Base-by-base conservation (phyloP, 805 yeast genomes). In the Kuraishia floccosa region DNA sequence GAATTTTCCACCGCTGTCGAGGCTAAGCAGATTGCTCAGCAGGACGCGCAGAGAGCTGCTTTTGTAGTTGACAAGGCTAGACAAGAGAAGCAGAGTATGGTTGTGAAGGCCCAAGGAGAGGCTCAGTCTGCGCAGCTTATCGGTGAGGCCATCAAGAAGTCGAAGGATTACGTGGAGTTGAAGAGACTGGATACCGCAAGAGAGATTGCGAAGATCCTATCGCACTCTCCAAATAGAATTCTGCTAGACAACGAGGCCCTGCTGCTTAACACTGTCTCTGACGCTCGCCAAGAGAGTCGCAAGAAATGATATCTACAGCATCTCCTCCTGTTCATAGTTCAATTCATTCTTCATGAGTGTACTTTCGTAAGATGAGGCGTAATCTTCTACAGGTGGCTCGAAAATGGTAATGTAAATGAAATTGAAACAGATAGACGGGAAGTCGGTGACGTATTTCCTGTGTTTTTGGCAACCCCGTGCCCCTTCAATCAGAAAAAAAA, bases 11-110 rank as follows among this genome's bases (percentile, higher is more conserved):
- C 81, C 27, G 97, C 97, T 4, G 98, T 91, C 34, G 98, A 91
- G 63, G 94, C 96, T 35, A 91, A 91, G 60, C 98, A 91, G 65
- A 91, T 91, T 58, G 97, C 98, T 18, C 98, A 91, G 58, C 98
- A 91, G 65, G 98, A 91, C 54, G 97, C 98, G 14, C 96, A 91
- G 61, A 78, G 94, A 56, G 97, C 98, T 6, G 96, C 97, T 1
- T 91, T 87, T 44, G 67, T 91, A 26, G 98, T 91, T 32, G 98
- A 91, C 56, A 84, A 86, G 54, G 98, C 98, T 6, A 76, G 83
- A 46, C 98, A 91, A 60, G 97, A 91, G 62, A 91, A 91, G 56
- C 97, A 91, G 60, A 94, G 93, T 52, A 68, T 85, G 64, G 94
- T 91, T 40, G 96, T 91, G 35, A 85, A 81, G 57, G 97, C 98